Percentiles rank a stretch among this genome's conserved stretches.
Evolutionary conservation across 2,329 filamentous ascomycete genomes (phyloP).

Genomic region (Aureobasidium pullulans): DNA sequence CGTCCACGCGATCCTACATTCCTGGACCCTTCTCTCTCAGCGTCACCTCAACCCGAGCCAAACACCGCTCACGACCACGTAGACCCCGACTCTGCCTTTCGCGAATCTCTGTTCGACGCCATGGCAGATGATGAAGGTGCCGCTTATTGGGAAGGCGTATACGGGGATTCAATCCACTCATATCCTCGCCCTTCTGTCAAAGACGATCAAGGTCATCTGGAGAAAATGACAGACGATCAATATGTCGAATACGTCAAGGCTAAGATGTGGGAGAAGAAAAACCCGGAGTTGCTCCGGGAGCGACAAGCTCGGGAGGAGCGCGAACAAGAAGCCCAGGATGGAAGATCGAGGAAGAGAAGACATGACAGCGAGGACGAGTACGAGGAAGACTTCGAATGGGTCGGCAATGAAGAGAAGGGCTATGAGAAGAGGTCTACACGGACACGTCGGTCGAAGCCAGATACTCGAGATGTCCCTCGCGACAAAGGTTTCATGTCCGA

Average conservation of each 20-base stretch:
- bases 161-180: slow-evolving; percentile 85
- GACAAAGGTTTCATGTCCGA: slow-evolving; percentile 14
- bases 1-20: not conserved
- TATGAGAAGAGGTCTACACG: slow-evolving; percentile 49
- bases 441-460: slow-evolving; percentile 44
- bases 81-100: slow-evolving; percentile 70
- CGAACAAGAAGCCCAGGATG: slow-evolving; percentile 35
- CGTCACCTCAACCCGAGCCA: not conserved
- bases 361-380: slow-evolving; percentile 27
- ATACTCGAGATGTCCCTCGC: not conserved
- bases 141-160: slow-evolving; percentile 91
- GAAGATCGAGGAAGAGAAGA: slow-evolving; percentile 28
- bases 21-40: slow-evolving; percentile 13
- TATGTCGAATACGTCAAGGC: slow-evolving; percentile 78
- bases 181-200: slow-evolving; percentile 62
- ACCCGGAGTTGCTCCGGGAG: slow-evolving; percentile 76
- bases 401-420: slow-evolving; percentile 43
- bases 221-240: slow-evolving; percentile 87
- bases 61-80: slow-evolving; percentile 28
- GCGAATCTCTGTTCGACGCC: slow-evolving; percentile 91
- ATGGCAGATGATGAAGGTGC: slow-evolving; percentile 96
- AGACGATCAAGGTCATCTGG: slow-evolving; percentile 52
- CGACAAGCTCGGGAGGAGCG: slow-evolving; percentile 54
- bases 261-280: slow-evolving; percentile 93
- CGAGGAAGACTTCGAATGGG: slow-evolving; percentile 22